A percentile compares a stretch with the other conserved stretches of the same genome.
phyloP scores from a whole-genome alignment of 352 stramenopile species.

The Phytophthora aleatoria region DNA sequence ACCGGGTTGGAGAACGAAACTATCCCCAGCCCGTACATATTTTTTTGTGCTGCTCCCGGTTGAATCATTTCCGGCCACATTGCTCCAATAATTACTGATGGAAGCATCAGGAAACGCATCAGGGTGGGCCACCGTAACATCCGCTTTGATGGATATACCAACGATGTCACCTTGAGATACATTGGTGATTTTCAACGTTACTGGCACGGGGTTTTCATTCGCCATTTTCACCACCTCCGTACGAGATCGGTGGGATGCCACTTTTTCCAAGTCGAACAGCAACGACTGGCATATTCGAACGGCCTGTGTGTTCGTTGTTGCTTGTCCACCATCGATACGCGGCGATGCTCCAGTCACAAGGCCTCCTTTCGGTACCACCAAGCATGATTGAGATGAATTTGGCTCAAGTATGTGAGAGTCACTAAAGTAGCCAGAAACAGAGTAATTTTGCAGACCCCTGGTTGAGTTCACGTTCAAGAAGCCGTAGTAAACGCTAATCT shows the following conservation, averaged over 20 bases:
- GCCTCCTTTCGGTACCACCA: conserved; percentile 15
- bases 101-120: not conserved
- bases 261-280: conserved; percentile 47
- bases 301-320: conserved; percentile 7
- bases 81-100: not conserved
- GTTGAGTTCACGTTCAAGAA: conserved; percentile 38
- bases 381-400: conserved; percentile 17
- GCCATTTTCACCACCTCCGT: conserved; percentile 46
- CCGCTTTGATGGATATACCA: conserved; percentile 29
- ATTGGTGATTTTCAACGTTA: conserved; percentile 31
- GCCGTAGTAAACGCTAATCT: conserved; percentile 42
- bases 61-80: not conserved
- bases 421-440: conserved; percentile 23
- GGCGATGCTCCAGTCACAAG: conserved; percentile 11
- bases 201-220: conserved; percentile 53
- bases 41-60: not conserved
- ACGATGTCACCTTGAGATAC: conserved; percentile 25
- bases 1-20: conserved; percentile 34
- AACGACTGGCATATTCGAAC: conserved; percentile 46
- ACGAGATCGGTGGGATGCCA: conserved; percentile 33
- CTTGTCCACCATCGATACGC: conserved; percentile 25
- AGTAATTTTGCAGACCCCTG: conserved; percentile 30
- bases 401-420: conserved; percentile 5
- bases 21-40: conserved; percentile 17
- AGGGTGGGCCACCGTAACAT: conserved; percentile 3